Percentiles rank a stretch among this genome's conserved stretches.
These are phyloP conservation scores for Bauhinia variegata DNA, from an alignment of 306 rosid species.

Conservation along the genomic window DNA sequence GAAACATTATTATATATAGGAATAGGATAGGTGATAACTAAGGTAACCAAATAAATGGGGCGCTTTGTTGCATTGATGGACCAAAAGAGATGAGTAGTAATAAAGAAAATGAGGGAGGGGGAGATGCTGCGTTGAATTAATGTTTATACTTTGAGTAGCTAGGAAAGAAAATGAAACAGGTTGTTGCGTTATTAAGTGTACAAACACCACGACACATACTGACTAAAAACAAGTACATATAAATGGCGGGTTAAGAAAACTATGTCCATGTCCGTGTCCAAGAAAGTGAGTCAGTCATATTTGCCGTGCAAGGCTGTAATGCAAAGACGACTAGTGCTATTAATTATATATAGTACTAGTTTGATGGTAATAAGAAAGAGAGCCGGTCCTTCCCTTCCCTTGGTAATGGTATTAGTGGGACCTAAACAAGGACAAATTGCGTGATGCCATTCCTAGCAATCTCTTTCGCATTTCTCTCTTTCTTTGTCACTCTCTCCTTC, in stretches of 20 bases:
- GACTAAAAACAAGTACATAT: no score
- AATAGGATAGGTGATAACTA: constrained; percentile 20
- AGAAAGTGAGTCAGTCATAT: constrained; percentile 13
- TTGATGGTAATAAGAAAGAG: background rate
- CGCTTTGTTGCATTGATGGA: constrained; percentile 34
- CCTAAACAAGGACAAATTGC: constrained; percentile 58
- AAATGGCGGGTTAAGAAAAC: constrained; percentile 71
- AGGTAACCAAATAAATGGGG: constrained; percentile 37
- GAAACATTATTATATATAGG: constrained; percentile 29
- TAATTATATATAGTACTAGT: no score
- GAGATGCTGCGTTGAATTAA: background rate
- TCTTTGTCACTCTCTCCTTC: constrained; percentile 57
- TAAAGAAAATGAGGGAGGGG: constrained; percentile 1
- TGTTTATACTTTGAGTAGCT: constrained; percentile 19
- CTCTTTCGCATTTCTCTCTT: constrained; percentile 60
- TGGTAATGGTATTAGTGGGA: constrained; percentile 39
- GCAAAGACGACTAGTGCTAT: background rate
- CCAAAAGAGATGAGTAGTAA: constrained; percentile 40
- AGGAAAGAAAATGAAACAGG: constrained; percentile 36
- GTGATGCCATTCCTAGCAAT: constrained; percentile 77
- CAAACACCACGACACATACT: constrained; percentile 39
- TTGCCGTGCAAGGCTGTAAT: constrained; percentile 56
- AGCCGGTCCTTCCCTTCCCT: background rate
- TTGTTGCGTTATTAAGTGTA: constrained; percentile 44
- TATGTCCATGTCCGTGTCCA: constrained; percentile 41